phyloP scores from a whole-genome alignment of 2,329 filamentous ascomycete genomes.

The Clarireedia monteithiana region DNA sequence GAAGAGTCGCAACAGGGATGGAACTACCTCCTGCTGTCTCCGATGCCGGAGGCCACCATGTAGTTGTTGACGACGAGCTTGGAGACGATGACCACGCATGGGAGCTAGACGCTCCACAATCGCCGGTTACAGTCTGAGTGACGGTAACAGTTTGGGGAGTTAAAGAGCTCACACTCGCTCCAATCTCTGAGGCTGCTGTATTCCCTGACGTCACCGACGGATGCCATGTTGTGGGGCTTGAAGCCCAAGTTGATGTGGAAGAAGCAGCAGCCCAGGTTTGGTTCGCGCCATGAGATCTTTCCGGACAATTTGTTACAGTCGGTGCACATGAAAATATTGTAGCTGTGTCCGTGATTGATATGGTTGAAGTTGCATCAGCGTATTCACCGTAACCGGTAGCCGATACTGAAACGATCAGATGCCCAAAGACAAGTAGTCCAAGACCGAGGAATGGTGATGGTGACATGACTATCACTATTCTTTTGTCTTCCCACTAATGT shows the following conservation, averaged over 20 bases:
- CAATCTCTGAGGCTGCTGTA: not conserved
- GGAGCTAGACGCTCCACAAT: not conserved
- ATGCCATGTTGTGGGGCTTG: not conserved
- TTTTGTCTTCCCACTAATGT: not conserved
- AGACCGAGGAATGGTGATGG: not conserved
- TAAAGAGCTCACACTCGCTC: too few relatives aligned
- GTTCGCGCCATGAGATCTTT: not conserved
- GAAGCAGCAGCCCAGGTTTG: not conserved
- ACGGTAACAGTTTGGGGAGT: not conserved
- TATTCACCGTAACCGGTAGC: not conserved
- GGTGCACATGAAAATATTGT: slow-evolving; percentile 3
- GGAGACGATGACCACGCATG: not conserved
- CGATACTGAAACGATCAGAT: not conserved
- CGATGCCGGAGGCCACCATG: not conserved
- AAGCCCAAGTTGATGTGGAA: not conserved
- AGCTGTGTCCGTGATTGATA: not conserved
- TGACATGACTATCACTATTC: not conserved
- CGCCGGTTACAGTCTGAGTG: not conserved
- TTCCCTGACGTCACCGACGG: not conserved
- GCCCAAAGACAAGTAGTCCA: not conserved
- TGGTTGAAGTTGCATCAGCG: not conserved
- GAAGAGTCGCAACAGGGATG: not conserved
- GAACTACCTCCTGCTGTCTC: not conserved
- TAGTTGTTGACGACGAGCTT: not conserved
- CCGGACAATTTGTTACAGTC: slow-evolving; percentile 5